Conservation (phyloP, 306 rosid species). For the Casuarina equisetifolia region DNA sequence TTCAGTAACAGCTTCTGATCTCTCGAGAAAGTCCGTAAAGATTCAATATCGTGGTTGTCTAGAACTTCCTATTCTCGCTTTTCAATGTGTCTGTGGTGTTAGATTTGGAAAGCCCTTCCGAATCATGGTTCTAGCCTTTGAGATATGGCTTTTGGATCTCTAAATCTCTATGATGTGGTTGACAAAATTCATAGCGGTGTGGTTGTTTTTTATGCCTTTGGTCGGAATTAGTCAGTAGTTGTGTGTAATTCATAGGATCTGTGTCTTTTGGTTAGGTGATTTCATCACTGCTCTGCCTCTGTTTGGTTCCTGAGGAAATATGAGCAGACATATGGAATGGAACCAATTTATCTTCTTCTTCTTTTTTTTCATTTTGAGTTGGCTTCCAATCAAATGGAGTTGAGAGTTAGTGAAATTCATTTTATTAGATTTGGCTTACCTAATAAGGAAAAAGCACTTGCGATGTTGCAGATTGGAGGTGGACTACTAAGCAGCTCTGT, state of each 20-base stretch:
- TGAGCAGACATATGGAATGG: constrained; percentile 10
- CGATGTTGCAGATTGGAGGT: not conserved
- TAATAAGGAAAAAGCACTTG: not conserved
- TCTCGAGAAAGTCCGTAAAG: constrained; percentile 12
- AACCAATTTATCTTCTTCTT: not conserved
- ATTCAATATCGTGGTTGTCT: not conserved
- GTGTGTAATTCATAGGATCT: constrained; percentile 31
- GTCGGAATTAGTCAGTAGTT: not conserved
- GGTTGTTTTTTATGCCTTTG: constrained; percentile 28
- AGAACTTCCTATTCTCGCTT: constrained; percentile 22
- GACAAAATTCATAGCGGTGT: constrained; percentile 8
- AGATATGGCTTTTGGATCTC: constrained; percentile 29
- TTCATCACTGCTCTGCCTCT: constrained; percentile 17
- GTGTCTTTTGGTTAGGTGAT: constrained; percentile 16
- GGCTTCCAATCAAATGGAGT: not conserved
- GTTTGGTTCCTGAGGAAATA: constrained; percentile 34
- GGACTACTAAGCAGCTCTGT: not conserved
- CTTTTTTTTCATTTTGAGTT: not conserved
- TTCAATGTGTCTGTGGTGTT: constrained; percentile 9
- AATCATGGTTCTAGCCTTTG: not conserved
- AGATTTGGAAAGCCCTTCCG: constrained; percentile 22
- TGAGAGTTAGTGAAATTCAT: not conserved
- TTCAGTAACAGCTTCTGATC: constrained; percentile 17
- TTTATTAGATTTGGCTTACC: not conserved
- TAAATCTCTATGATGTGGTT: constrained; percentile 15